Evolutionary conservation across 192 early-diverging fungal genomes (phyloP), one percentile per base, ranked within the genome.

Genomic region (Haplosporangium gracile): DNA sequence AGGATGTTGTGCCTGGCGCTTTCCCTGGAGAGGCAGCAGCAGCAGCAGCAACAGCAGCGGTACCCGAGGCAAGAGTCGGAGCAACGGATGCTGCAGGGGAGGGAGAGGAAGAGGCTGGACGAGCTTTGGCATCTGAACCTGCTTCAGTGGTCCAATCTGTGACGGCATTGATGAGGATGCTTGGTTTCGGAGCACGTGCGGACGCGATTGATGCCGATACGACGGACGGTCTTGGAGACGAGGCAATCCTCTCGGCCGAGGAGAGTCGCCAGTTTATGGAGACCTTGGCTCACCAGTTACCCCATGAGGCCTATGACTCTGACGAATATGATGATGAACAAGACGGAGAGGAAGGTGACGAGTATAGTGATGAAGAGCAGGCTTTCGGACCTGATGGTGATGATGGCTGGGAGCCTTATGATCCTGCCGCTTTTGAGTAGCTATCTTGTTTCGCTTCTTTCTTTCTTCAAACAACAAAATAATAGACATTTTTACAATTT

Each of bases 371-470:
- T 63, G 74, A 78, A 34, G 81, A 71, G 1, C 74, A 63, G 38
- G 60, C 81, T 5, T 77, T 82, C 49, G 75, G 75, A 39, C 42
- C 75, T 13, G 82, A 77, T 22, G 82, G 72, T 2, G 77, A 78
- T 43, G 84, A 86, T 36, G 84, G 72, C 1, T 86, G 79, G 78
- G 84, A 86, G 76, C 78, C 78, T 8, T 86, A 86, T 53, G 84
- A 86, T 29, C 83, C 83, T 47, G 78, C 83, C 22, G 83, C 83
- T 4, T 85, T 73, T 57, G 74, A 85, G 45, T 85, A 80, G 63
- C n/a, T 13, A 18, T n/a, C 11, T 51, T 45, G 0, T 32, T 57
- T 11, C 36, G 36, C 9, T 60, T 26, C 18, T 55, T 55, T n/a
- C 24, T 55, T 55, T 24, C 53, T n/a, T 24, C 53, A n/a, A 26